A percentile compares a stretch with the other conserved stretches of the same genome.
These are phyloP conservation scores for Pythium rishiriense DNA, from an alignment of 352 stramenopile genomes.

Conservation along the genomic window DNA sequence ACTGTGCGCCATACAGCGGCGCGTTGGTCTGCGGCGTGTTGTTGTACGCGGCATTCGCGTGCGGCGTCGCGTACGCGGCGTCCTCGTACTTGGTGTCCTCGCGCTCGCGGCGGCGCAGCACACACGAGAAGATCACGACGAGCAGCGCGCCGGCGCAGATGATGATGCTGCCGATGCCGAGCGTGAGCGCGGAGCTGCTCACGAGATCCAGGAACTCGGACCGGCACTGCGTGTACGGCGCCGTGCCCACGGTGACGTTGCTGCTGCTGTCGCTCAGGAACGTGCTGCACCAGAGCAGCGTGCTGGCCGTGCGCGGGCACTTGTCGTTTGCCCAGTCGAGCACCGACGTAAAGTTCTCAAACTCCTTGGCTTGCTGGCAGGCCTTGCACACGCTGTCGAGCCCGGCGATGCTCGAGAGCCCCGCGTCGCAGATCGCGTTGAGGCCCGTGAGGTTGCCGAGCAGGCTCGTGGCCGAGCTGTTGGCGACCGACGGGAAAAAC, in stretches of 20 bases:
- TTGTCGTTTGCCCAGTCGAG: slow-evolving; percentile 80
- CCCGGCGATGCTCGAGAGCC: slow-evolving; percentile 34
- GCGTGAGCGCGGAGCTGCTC: slow-evolving; percentile 36
- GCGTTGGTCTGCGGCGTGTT: slow-evolving; percentile 17
- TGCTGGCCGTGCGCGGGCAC: slow-evolving; percentile 58
- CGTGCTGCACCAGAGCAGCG: slow-evolving; percentile 60
- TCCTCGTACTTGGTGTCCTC: slow-evolving; percentile 13
- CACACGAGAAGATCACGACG: slow-evolving; percentile 46
- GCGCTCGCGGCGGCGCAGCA: slow-evolving; percentile 35
- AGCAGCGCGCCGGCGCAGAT: slow-evolving; percentile 42
- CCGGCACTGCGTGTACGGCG: slow-evolving; percentile 52
- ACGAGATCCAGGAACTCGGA: slow-evolving; percentile 49
- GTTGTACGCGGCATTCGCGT: not conserved
- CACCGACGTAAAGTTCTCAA: slow-evolving; percentile 68
- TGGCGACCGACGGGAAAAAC: slow-evolving; percentile 38
- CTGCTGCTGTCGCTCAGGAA: slow-evolving; percentile 38
- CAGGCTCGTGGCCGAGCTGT: slow-evolving; percentile 33
- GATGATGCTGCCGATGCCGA: slow-evolving; percentile 41
- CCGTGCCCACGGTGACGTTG: slow-evolving; percentile 26
- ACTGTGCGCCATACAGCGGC: slow-evolving; percentile 13
- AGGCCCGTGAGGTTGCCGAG: slow-evolving; percentile 52
- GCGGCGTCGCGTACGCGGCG: slow-evolving; percentile 1
- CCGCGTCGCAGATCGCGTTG: slow-evolving; percentile 54
- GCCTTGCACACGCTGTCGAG: slow-evolving; percentile 48
- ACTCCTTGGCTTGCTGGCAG: slow-evolving; percentile 55